A percentile compares a stretch with the other conserved stretches of the same genome.
These are phyloP conservation scores for Tylopilus sp. DNA, from an alignment of 768 basidiomycete species.

Conservation along the genomic window DNA sequence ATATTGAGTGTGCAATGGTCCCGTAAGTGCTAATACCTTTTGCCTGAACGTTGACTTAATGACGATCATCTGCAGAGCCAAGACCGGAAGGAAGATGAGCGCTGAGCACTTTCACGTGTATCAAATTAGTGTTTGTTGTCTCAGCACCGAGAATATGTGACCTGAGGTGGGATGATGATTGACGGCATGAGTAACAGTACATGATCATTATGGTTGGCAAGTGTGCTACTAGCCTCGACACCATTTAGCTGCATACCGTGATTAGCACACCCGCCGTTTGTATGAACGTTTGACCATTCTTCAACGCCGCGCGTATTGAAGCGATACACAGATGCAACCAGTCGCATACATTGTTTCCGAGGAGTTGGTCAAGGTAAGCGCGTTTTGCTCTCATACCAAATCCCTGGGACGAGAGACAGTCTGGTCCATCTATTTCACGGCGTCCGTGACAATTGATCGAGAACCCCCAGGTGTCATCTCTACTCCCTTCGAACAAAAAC, in stretches of 20 bases:
- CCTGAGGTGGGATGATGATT: too few relatives aligned
- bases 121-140: conserved; percentile 3
- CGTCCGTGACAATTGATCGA: background rate
- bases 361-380: conserved; percentile 49
- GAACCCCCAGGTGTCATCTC: conserved; percentile 40
- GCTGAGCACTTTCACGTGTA: conserved; percentile 9
- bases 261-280: background rate
- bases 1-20: conserved; percentile 72
- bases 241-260: too few relatives aligned
- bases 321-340: conserved; percentile 8
- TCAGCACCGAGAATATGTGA: too few relatives aligned
- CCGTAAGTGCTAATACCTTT: conserved; percentile 38
- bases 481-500: conserved; percentile 67
- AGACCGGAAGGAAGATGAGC: conserved; percentile 39
- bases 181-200: too few relatives aligned
- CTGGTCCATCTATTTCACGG: background rate
- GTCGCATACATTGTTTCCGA: conserved; percentile 56
- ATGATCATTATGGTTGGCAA: too few relatives aligned
- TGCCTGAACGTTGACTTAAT: background rate
- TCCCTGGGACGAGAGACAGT: background rate
- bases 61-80: conserved; percentile 33
- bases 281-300: background rate
- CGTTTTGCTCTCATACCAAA: background rate
- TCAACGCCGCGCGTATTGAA: too few relatives aligned
- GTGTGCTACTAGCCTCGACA: too few relatives aligned